Conservation (phyloP, 129 eudicot species). For the Flaveria brownii region DNA sequence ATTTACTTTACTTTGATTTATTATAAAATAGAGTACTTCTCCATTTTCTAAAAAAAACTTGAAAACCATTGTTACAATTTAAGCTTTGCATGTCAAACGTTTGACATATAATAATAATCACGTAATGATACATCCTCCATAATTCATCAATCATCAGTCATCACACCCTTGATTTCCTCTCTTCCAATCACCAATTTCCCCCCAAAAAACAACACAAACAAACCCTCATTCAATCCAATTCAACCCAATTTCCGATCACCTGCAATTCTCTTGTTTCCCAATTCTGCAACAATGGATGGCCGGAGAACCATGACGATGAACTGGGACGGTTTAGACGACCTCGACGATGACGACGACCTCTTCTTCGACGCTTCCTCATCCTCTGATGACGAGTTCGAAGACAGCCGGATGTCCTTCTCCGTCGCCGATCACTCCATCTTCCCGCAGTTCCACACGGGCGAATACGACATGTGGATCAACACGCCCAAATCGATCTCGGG, state of each 20-base stretch:
- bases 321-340: slow-evolving; percentile 66
- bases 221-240: slow-evolving; percentile 4
- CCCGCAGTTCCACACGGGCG: slow-evolving; percentile 20
- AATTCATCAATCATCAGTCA: not conserved
- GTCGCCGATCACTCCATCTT: slow-evolving; percentile 24
- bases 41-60: too few species aligned
- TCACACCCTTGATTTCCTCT: slow-evolving; percentile 28
- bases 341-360: slow-evolving; percentile 69
- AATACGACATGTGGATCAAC: slow-evolving; percentile 81
- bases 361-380: slow-evolving; percentile 57
- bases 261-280: slow-evolving; percentile 20
- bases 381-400: slow-evolving; percentile 73
- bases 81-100: slow-evolving; percentile 35
- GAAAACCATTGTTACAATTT: not conserved
- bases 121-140: slow-evolving; percentile 29
- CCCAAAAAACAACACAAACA: not conserved
- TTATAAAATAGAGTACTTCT: not conserved
- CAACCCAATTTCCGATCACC: slow-evolving; percentile 9
- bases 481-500: slow-evolving; percentile 70
- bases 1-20: too few species aligned
- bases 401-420: slow-evolving; percentile 48
- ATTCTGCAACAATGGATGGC: slow-evolving; percentile 50
- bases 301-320: slow-evolving; percentile 79
- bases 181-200: slow-evolving; percentile 32
- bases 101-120: slow-evolving; percentile 27